Evolutionary conservation across 306 rosid genomes (phyloP).

Genomic region (Cyamopsis tetragonoloba): DNA sequence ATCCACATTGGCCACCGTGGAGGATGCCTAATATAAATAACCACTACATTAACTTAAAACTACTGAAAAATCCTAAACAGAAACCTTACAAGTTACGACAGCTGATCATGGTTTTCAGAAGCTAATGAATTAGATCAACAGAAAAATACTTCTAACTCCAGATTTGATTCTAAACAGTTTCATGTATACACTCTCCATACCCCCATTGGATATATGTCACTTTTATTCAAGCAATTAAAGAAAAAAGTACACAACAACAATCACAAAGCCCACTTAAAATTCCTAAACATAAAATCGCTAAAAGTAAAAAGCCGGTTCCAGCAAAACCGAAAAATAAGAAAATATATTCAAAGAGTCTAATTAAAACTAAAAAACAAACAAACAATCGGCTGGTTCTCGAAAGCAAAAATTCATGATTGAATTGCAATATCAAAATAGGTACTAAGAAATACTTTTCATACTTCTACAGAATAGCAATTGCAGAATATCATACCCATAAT

Average conservation of each 20-base stretch:
- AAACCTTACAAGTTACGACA: neutral
- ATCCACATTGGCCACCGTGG: constrained; percentile 90
- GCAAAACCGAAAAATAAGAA: neutral
- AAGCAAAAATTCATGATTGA: neutral
- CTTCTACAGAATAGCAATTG: neutral
- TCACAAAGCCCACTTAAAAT: neutral
- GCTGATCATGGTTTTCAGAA: constrained; percentile 1
- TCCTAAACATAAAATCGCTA: neutral
- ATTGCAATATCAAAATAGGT: neutral
- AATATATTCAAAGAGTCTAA: neutral
- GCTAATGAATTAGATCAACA: constrained; percentile 2
- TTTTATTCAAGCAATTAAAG: neutral
- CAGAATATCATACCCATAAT: neutral
- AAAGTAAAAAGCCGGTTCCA: neutral
- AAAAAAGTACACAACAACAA: neutral
- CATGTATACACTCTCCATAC: neutral
- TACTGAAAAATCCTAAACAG: neutral
- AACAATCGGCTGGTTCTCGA: neutral
- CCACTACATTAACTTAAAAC: constrained; percentile 22
- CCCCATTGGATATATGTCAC: neutral
- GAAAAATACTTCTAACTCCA: neutral
- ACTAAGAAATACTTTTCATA: neutral
- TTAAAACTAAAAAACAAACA: too few species aligned
- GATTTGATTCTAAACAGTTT: neutral
- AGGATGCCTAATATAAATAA: constrained; percentile 69